Percentiles rank a stretch among this genome's conserved stretches.
Conservation (phyloP, 352 stramenopile species). For the Globisporangium parvum region DNA sequence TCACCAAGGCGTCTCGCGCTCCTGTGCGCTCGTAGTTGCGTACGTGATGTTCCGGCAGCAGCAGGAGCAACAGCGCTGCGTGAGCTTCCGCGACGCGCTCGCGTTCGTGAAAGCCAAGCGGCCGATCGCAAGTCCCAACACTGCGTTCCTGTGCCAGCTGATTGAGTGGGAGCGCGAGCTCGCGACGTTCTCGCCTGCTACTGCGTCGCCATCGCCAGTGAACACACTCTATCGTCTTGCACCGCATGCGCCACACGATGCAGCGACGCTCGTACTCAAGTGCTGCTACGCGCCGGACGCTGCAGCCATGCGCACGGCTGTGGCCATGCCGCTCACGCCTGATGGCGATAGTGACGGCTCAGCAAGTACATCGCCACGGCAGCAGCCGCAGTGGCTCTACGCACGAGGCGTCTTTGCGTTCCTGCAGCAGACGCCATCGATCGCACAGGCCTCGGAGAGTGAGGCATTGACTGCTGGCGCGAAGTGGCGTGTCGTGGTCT, state of each 20-base stretch:
- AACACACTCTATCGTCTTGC: slow-evolving; percentile 34
- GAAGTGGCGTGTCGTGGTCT: slow-evolving; percentile 26
- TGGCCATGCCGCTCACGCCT: background rate
- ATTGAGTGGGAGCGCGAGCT: slow-evolving; percentile 57
- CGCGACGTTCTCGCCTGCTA: slow-evolving; percentile 1
- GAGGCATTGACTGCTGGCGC: background rate
- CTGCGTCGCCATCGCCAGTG: background rate
- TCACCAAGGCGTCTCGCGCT: slow-evolving; percentile 67
- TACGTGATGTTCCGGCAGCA: slow-evolving; percentile 45
- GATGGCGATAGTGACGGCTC: background rate
- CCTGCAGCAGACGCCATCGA: slow-evolving; percentile 6
- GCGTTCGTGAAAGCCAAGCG: slow-evolving; percentile 36
- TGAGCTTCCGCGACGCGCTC: slow-evolving; percentile 17
- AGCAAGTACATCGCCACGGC: background rate
- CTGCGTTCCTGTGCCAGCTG: slow-evolving; percentile 61
- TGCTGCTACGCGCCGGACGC: slow-evolving; percentile 19
- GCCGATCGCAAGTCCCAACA: slow-evolving; percentile 53
- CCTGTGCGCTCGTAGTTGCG: slow-evolving; percentile 56
- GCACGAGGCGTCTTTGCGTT: slow-evolving; percentile 41
- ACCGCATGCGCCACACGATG: slow-evolving; percentile 43
- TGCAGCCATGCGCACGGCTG: slow-evolving; percentile 10
- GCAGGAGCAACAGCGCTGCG: slow-evolving; percentile 16
- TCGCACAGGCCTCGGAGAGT: background rate
- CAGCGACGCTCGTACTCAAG: slow-evolving; percentile 41
- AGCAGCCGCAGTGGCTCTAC: slow-evolving; percentile 19